Conservation (phyloP, 441 rosid species). For the Pelargonium australe region DNA sequence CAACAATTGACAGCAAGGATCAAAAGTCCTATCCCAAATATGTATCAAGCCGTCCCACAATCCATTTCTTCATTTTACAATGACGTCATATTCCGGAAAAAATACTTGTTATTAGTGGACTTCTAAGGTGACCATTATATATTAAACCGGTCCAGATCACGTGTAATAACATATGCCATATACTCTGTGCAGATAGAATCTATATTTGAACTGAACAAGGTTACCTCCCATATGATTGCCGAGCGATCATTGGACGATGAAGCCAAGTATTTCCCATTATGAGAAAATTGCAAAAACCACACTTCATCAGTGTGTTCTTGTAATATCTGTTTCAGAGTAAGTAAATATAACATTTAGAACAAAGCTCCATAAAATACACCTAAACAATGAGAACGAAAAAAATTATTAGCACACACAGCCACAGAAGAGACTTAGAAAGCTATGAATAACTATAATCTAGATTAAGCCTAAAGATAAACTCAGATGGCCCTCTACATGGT, state of each 20-base stretch:
- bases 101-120: not conserved
- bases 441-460: not conserved
- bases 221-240: conserved; percentile 82
- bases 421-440: not conserved
- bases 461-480: not conserved
- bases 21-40: not conserved
- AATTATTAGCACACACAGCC: too few relatives aligned
- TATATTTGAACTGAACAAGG: not conserved
- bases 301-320: conserved; percentile 79
- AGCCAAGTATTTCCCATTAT: conserved; percentile 73
- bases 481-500: too few relatives aligned
- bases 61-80: not conserved
- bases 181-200: not conserved
- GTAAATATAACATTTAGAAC: not conserved
- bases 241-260: conserved; percentile 72
- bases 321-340: conserved; percentile 19
- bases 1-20: not conserved
- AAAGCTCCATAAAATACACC: not conserved
- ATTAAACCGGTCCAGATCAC: too few relatives aligned
- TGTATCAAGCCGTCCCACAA: not conserved
- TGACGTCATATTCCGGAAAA: not conserved
- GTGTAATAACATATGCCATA: too few relatives aligned
- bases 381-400: too few relatives aligned
- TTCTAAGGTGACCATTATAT: not conserved
- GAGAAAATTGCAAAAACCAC: conserved; percentile 89